Evolutionary conservation across 2,329 filamentous ascomycete genomes (phyloP), one percentile per base, ranked within the genome.

Genomic region (Ophiostoma montium): DNA sequence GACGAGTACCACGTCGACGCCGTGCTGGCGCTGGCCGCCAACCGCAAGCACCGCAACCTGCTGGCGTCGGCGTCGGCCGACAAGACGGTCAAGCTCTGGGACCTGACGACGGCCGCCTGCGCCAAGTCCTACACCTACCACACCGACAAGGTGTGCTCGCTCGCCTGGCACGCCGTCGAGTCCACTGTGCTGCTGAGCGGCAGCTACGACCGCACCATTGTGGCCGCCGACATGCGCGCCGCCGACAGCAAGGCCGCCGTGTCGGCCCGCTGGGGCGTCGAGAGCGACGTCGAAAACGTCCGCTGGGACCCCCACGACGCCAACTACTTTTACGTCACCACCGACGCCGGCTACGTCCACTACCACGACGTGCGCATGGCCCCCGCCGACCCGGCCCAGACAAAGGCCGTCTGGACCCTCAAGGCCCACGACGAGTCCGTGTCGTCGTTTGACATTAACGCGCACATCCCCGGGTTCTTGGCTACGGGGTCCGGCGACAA

Each of bases 51-150:
- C 68, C 82, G 89, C 55, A 96, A 96, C 64, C 75, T 98, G 51
- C 78, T 98, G 42, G 92, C 92, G 12, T 96, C 90, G 1, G 87
- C 86, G 2, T 98, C 92, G 1, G 92, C 92, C 18, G 92, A 98
- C 70, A 88, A 89, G 69, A 98, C 92, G 3, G 82, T 96, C 61
- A 98, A 98, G 71, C 76, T 98, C 18, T 98, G 92, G 92, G 92
- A 98, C 63, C 71, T 98, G 54, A 86, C 88, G 69, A 95, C 87
- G 3, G 77, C 85, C 53, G 88, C 82, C 65, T 95, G 88, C 66
- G 92, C 92, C 59, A 92, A 95, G 69, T 95, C 89, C 41, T 98
- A 98, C 72, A 75, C 78, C 15, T 86, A 94, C 67, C 92, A 98
- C 69, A 94, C 86, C 33, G 92, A 95, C 73, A 98, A 98, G 70